Evolutionary conservation across 2,329 filamentous ascomycete genomes (phyloP).

Genomic region (Fusarium fracticaudum): DNA sequence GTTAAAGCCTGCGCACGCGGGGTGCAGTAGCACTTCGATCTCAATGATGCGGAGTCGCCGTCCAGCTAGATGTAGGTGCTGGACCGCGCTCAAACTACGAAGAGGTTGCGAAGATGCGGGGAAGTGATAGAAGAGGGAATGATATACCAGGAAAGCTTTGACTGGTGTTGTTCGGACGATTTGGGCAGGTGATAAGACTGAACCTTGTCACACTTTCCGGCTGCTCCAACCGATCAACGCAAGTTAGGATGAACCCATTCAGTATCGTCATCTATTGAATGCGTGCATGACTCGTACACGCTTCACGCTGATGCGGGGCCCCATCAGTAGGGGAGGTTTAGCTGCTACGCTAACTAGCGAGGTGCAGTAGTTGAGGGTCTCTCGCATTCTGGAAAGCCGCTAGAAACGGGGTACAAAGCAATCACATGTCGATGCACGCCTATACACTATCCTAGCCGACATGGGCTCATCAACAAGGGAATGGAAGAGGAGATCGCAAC

Average conservation of each 20-base stretch:
- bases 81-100: background rate
- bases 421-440: background rate
- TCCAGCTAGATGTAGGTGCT: background rate
- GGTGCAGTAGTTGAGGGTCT: background rate
- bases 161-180: accelerated
- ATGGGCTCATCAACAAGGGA: background rate
- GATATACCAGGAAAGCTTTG: background rate
- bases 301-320: background rate
- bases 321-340: background rate
- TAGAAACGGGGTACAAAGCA: background rate
- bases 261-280: background rate
- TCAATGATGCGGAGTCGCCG: background rate
- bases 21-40: accelerated
- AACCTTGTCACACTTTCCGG: background rate
- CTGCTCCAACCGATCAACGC: background rate
- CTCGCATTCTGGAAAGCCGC: background rate
- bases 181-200: background rate
- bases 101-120: background rate
- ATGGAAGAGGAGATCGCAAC: background rate
- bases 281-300: background rate
- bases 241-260: background rate
- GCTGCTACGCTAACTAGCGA: background rate
- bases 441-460: background rate
- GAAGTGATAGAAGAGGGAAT: background rate
- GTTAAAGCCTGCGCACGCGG: background rate